Evolutionary conservation across 2,329 filamentous ascomycete genomes (phyloP).

Genomic region (Fusarium subglutinans): DNA sequence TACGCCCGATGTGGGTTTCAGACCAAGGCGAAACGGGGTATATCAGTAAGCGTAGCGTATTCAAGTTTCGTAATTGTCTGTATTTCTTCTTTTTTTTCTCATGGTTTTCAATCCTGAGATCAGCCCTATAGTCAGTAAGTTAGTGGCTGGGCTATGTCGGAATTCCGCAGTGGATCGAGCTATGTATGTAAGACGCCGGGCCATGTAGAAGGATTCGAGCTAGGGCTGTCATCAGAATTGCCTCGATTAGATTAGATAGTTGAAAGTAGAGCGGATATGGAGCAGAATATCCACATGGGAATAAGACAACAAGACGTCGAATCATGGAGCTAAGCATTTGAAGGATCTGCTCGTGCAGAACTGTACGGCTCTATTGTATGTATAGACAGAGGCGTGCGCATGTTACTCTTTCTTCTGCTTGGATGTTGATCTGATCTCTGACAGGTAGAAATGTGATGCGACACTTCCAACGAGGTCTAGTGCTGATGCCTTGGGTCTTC

Average conservation of each 20-base stretch:
- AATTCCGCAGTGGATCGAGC: neutral
- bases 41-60: neutral
- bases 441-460: neutral
- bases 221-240: neutral
- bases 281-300: slow-evolving; percentile 1
- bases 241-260: neutral
- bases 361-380: neutral
- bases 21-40: neutral
- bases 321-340: neutral
- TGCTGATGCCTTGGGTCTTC: slow-evolving; percentile 15
- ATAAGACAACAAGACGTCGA: neutral
- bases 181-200: neutral
- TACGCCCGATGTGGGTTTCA: neutral
- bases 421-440: slow-evolving; percentile 7
- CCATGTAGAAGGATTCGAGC: neutral
- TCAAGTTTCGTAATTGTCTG: neutral
- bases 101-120: slow-evolving; percentile 1
- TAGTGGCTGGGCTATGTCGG: slow-evolving; percentile 22
- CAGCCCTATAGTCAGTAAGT: slow-evolving; percentile 20
- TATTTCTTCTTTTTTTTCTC: neutral
- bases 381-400: neutral
- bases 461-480: slow-evolving; percentile 15
- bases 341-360: slow-evolving; percentile 1
- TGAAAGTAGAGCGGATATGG: neutral
- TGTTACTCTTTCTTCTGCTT: neutral